Percentiles rank a stretch among this genome's conserved stretches.
phyloP scores from a whole-genome alignment of 2,329 filamentous ascomycete species.

The Rosellinia necatrix region DNA sequence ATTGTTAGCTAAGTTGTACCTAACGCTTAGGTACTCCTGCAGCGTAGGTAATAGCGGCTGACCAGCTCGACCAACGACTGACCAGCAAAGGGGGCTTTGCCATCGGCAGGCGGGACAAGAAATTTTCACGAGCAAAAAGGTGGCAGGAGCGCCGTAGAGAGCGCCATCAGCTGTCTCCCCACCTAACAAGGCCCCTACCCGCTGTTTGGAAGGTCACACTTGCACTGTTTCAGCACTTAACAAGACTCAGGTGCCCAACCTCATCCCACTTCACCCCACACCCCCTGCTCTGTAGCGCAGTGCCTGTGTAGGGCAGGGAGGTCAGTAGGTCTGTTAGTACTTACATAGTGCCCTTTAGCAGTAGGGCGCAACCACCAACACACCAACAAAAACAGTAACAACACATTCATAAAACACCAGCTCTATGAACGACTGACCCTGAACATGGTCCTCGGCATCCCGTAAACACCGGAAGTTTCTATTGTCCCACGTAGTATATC shows the following conservation, averaged over 20 bases:
- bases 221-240: not conserved
- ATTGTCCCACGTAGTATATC: too few relatives aligned
- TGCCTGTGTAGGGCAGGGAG: too few relatives aligned
- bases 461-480: too few relatives aligned
- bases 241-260: slow-evolving; percentile 17
- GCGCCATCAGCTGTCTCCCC: not conserved
- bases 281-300: not conserved
- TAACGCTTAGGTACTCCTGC: too few relatives aligned
- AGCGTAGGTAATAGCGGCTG: slow-evolving; percentile 11
- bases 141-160: not conserved
- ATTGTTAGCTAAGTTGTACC: not conserved
- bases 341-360: too few relatives aligned
- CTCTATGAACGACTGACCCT: too few relatives aligned
- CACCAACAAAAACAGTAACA: too few relatives aligned
- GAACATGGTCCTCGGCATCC: too few relatives aligned
- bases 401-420: too few relatives aligned
- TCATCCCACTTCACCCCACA: not conserved
- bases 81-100: not conserved
- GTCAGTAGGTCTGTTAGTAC: too few relatives aligned
- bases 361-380: too few relatives aligned
- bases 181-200: not conserved
- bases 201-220: not conserved
- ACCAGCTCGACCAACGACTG: not conserved
- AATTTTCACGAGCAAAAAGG: slow-evolving; percentile 17
- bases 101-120: not conserved